These are phyloP conservation scores for Schizonepeta tenuifolia DNA, from an alignment of 257 asterid genomes.

Conservation along the genomic window DNA sequence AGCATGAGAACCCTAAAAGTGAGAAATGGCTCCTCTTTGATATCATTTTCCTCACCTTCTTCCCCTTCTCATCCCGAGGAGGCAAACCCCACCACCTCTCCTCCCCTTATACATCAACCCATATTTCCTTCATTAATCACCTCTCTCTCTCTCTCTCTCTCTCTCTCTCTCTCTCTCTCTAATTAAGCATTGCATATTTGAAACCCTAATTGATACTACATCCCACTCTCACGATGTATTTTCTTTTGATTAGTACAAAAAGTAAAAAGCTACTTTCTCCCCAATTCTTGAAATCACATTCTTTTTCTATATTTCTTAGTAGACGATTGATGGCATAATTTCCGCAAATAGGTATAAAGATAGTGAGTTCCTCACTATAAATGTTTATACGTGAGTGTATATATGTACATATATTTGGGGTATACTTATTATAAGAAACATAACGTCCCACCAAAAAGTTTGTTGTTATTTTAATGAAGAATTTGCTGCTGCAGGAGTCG, in stretches of 20 bases:
- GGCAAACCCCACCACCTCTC: constrained; percentile 10
- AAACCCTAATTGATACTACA: constrained; percentile 23
- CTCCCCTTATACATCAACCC: no score
- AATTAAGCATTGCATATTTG: background rate
- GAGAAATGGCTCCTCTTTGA: constrained; percentile 50
- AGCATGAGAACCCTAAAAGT: constrained; percentile 92
- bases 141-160: background rate
- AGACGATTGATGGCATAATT: constrained; percentile 9
- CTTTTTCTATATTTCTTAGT: background rate
- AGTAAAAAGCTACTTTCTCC: constrained; percentile 5
- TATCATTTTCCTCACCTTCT: constrained; percentile 80
- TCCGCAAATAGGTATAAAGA: constrained; percentile 14
- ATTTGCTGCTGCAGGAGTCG: background rate
- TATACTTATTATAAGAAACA: background rate
- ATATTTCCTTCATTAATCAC: background rate
- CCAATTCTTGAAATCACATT: constrained; percentile 17
- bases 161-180: no score
- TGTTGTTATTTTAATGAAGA: background rate
- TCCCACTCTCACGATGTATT: background rate
- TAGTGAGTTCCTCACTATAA: background rate
- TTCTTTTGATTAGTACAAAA: background rate
- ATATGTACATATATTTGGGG: background rate
- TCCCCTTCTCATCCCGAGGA: constrained; percentile 62
- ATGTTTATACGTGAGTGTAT: background rate
- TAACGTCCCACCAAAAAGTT: constrained; percentile 12